These are phyloP conservation scores for Pestalotiopsis sp. DNA, from an alignment of 2,329 filamentous ascomycete species.

Conservation along the genomic window DNA sequence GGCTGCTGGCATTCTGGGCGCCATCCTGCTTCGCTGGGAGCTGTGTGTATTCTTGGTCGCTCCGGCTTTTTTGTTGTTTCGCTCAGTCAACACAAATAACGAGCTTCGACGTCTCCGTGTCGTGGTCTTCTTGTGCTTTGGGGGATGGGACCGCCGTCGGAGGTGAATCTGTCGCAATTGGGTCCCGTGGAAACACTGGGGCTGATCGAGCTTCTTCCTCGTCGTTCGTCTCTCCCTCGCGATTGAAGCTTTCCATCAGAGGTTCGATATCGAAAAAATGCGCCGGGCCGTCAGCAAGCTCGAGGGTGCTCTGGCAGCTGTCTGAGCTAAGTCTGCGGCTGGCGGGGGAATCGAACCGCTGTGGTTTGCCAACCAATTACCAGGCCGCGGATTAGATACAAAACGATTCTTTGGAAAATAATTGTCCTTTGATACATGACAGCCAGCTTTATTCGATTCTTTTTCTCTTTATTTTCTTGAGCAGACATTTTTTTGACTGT, in stretches of 20 bases:
- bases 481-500: background rate
- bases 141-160: background rate
- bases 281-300: constrained; percentile 5
- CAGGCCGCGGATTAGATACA: background rate
- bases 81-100: background rate
- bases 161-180: background rate
- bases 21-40: constrained; percentile 34
- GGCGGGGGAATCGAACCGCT: background rate
- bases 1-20: constrained; percentile 44
- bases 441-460: background rate
- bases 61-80: background rate
- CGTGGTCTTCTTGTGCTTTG: background rate
- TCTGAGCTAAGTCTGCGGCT: background rate
- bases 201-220: background rate
- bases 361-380: background rate
- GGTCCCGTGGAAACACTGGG: background rate
- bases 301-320: background rate
- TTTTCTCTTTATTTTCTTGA: background rate
- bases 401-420: background rate
- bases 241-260: constrained; percentile 9
- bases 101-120: no score
- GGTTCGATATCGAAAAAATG: constrained; percentile 11
- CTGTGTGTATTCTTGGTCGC: constrained; percentile 20
- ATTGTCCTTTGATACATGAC: background rate
- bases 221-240: background rate